A percentile compares a stretch with the other conserved stretches of the same genome.
These are phyloP conservation scores for Candida palmyrensis DNA, from an alignment of 805 yeast genomes.

Conservation along the genomic window DNA sequence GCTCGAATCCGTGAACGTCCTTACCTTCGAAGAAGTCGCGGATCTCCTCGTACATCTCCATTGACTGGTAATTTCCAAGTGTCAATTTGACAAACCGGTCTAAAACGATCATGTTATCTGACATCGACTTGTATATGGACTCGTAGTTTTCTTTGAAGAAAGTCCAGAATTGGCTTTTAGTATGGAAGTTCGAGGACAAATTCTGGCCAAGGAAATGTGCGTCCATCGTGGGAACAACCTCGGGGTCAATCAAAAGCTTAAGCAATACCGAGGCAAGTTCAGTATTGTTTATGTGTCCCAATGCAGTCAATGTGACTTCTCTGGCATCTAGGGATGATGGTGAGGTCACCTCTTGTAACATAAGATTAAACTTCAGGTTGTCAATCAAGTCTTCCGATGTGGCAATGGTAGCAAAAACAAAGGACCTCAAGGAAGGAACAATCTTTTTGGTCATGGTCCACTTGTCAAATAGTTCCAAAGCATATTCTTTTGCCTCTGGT, in stretches of 20 bases:
- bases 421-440: constrained; percentile 41
- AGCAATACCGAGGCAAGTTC: constrained; percentile 35
- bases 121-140: constrained; percentile 37
- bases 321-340: constrained; percentile 55
- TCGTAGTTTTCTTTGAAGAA: constrained; percentile 46
- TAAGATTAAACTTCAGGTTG: constrained; percentile 29
- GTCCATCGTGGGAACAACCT: constrained; percentile 54
- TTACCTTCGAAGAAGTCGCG: constrained; percentile 24
- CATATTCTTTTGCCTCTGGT: constrained; percentile 30
- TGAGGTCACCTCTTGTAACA: constrained; percentile 41
- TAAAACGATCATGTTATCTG: constrained; percentile 46
- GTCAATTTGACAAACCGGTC: constrained; percentile 42
- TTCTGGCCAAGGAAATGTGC: constrained; percentile 45
- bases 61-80: constrained; percentile 35
- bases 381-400: constrained; percentile 26
- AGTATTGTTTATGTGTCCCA: constrained; percentile 42
- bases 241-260: constrained; percentile 34
- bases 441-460: constrained; percentile 22
- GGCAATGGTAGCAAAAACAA: constrained; percentile 40
- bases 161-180: constrained; percentile 43
- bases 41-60: constrained; percentile 26
- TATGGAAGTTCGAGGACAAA: constrained; percentile 41
- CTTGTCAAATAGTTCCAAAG: constrained; percentile 23
- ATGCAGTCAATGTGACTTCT: constrained; percentile 52
- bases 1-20: constrained; percentile 45